Percentiles rank a stretch among this genome's conserved stretches.
These are phyloP conservation scores for Pyrenochaeta sp. DNA, from an alignment of 2,329 filamentous ascomycete genomes.

Conservation along the genomic window DNA sequence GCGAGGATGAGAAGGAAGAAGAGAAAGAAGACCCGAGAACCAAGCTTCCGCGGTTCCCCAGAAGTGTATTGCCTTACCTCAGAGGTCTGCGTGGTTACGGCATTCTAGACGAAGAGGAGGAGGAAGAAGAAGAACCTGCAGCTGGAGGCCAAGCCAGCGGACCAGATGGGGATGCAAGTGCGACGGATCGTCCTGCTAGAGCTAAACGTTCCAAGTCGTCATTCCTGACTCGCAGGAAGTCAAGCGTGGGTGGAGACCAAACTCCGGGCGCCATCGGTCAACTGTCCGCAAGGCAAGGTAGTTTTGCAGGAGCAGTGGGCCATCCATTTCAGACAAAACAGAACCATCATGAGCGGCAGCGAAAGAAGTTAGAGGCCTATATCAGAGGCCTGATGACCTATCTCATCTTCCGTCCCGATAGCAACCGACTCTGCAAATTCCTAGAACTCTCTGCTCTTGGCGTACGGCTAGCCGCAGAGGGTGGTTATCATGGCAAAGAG, in stretches of 20 bases:
- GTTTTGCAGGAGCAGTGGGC: constrained; percentile 52
- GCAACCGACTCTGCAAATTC: constrained; percentile 94
- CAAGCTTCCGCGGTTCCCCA: constrained; percentile 89
- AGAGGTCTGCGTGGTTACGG: constrained; percentile 76
- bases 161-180: constrained; percentile 72
- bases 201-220: constrained; percentile 65
- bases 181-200: constrained; percentile 67
- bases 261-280: constrained; percentile 29
- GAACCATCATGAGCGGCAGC: constrained; percentile 79
- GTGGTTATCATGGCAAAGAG: constrained; percentile 97
- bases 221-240: constrained; percentile 66
- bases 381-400: constrained; percentile 93
- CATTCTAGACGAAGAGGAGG: constrained; percentile 70
- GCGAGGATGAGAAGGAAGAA: constrained; percentile 47
- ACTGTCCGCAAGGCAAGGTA: constrained; percentile 44
- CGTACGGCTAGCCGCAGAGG: constrained; percentile 91
- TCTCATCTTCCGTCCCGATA: constrained; percentile 95
- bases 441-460: constrained; percentile 93
- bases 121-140: constrained; percentile 74
- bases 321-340: constrained; percentile 55
- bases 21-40: constrained; percentile 69
- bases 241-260: constrained; percentile 57
- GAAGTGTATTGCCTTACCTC: constrained; percentile 87
- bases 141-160: constrained; percentile 62
- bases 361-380: constrained; percentile 87